These are phyloP conservation scores for Kluyveromyces sp. DNA, from an alignment of 1,139 yeast species.

Conservation along the genomic window DNA sequence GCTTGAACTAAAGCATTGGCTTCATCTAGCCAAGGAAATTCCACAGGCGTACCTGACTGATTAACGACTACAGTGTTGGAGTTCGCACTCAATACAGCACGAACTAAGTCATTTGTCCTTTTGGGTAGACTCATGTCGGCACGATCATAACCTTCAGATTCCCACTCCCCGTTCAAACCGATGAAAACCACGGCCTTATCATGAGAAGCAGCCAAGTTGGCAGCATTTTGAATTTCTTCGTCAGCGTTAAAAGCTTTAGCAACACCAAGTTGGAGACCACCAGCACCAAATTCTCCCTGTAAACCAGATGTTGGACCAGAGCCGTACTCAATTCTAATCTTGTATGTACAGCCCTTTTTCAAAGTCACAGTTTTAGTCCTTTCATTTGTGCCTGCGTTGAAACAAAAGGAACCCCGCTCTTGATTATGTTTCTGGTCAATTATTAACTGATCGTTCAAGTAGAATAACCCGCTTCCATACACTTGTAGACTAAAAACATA, in stretches of 20 bases:
- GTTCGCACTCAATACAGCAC: constrained; percentile 42
- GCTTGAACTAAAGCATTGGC: constrained; percentile 46
- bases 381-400: constrained; percentile 48
- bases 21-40: constrained; percentile 48
- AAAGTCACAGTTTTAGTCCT: constrained; percentile 37
- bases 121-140: constrained; percentile 40
- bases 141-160: constrained; percentile 48
- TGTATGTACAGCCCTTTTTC: constrained; percentile 39
- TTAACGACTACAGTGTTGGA: constrained; percentile 48
- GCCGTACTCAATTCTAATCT: constrained; percentile 45
- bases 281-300: constrained; percentile 36
- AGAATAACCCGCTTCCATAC: constrained; percentile 49
- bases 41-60: constrained; percentile 59
- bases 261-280: constrained; percentile 37
- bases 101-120: constrained; percentile 41
- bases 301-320: constrained; percentile 40
- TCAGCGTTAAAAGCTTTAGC: constrained; percentile 30
- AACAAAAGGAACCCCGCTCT: constrained; percentile 42
- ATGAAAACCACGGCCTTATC: constrained; percentile 43
- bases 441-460: constrained; percentile 44
- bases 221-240: constrained; percentile 37
- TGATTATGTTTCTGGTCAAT: constrained; percentile 54
- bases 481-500: constrained; percentile 48
- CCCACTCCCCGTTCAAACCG: constrained; percentile 46
- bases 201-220: constrained; percentile 38